Conservation (phyloP, 139 green algal genomes). For the Ettlia oleoabundans region DNA sequence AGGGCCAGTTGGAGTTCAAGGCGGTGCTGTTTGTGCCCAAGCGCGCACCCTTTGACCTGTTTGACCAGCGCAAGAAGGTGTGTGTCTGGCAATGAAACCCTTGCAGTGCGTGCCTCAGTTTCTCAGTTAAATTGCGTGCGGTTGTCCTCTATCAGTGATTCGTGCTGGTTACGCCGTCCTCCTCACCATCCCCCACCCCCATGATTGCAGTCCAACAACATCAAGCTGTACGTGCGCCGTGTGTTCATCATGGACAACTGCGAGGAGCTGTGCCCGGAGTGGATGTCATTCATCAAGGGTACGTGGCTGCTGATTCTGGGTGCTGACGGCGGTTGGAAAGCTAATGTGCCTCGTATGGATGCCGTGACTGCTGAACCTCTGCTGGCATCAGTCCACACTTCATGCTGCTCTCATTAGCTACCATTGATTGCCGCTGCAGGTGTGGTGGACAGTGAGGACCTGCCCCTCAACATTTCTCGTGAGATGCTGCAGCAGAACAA, state of each 20-base stretch:
- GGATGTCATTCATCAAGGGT: conserved; percentile 93
- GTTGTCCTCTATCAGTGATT: too few species aligned
- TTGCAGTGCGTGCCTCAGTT: too few species aligned
- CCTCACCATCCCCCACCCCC: neutral
- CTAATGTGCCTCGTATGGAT: too few species aligned
- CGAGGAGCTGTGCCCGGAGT: conserved; percentile 98
- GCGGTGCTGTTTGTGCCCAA: conserved; percentile 90
- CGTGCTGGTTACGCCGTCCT: neutral
- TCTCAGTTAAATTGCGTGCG: too few species aligned
- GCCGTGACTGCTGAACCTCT: too few species aligned
- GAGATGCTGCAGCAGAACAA: conserved; percentile 99
- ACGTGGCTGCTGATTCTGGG: neutral
- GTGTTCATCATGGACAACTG: conserved; percentile 99
- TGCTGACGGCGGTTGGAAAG: too few species aligned
- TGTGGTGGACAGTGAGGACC: conserved; percentile 98
- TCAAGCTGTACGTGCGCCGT: conserved; percentile 95
- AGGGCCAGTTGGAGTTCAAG: conserved; percentile 99
- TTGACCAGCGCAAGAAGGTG: conserved; percentile 94
- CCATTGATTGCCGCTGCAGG: conserved; percentile 55
- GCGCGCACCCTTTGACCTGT: conserved; percentile 99
- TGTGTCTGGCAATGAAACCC: too few species aligned
- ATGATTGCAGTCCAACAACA: too few species aligned
- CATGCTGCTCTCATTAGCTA: neutral
- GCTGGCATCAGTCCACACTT: too few species aligned
- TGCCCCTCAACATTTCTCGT: conserved; percentile 99